Base-by-base conservation (phyloP, 345 rosid genomes). In the Tarenaya hassleriana region DNA sequence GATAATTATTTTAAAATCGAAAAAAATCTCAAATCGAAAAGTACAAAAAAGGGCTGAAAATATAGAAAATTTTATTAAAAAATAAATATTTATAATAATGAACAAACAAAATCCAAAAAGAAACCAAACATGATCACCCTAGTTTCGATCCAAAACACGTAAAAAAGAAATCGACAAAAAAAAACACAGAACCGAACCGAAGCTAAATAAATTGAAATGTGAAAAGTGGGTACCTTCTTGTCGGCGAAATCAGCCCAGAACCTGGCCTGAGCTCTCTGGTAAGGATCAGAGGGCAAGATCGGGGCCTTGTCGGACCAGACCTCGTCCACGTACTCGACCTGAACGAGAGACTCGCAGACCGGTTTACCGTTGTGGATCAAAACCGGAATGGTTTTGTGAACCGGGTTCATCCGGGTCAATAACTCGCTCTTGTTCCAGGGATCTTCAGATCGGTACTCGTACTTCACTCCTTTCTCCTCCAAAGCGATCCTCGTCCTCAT, bases 331-430 rank as follows among this genome's bases (percentile, higher is more conserved):
- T 66, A 66, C 34, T 66, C 44, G 2, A 66, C 49, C 3, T 52
- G 29, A 61, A 51, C 47, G 61, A 59, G 47, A 31, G 66, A 66
- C 42, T 66, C 70, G 4, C 65, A 59, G 10, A 66, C 47, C 16
- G 70, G 52, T 45, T 41, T 52, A 21, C 70, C 66, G 11, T 66
- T 53, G 10, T 66, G 70, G 38, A 66, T 59, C 1, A 53, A 56
- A 53, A 66, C 66, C 35, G 66, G 70, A n/a, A 59, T 66, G 39
- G 18, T 58, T 46, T 66, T 66, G 45, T 66, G 55, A 21, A 66
- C 8, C 10, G 70, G 70, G 10, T 66, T 66, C 56, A 53, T 59
- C 18, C 53, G 9, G 0, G 59, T 60, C 31, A 66, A 49, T 47
- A 64, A 15, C 4, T 37, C 47, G 13, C 69, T 64, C 17, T 64